phyloP scores from a whole-genome alignment of 495 filamentous ascomycete species.

The Neurospora intermedia region DNA sequence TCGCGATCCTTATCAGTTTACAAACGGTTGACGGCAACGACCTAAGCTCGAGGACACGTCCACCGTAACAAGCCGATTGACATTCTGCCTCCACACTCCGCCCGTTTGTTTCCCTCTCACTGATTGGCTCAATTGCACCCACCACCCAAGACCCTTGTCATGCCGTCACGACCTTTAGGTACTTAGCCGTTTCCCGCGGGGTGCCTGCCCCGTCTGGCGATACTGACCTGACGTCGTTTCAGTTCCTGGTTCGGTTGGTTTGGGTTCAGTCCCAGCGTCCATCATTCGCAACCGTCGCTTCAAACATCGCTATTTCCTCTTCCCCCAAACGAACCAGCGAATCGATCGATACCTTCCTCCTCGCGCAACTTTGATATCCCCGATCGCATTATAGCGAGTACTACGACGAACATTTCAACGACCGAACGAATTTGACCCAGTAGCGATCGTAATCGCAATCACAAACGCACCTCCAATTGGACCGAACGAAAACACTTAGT shows the following conservation, averaged over 20 bases:
- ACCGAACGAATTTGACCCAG: background rate
- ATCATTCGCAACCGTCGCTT: background rate
- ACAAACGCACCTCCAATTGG: background rate
- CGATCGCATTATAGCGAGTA: background rate
- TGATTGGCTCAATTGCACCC: background rate
- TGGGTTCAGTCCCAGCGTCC: background rate
- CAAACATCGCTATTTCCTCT: background rate
- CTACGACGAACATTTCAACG: background rate
- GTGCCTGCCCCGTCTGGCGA: background rate
- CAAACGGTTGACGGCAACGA: background rate
- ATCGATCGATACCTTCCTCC: background rate
- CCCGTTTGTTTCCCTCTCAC: background rate
- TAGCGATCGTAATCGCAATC: background rate
- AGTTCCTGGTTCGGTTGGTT: background rate
- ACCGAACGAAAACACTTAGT: background rate
- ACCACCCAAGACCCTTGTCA: background rate
- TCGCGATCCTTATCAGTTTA: background rate
- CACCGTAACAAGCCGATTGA: background rate
- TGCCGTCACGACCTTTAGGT: background rate
- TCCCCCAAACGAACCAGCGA: background rate
- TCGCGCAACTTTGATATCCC: background rate
- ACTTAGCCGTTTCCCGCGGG: background rate
- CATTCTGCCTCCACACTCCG: background rate
- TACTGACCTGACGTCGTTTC: background rate
- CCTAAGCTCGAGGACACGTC: background rate